Base-by-base conservation (phyloP, 164 flowering plant genomes). In the Aristolochia fimbriata region DNA sequence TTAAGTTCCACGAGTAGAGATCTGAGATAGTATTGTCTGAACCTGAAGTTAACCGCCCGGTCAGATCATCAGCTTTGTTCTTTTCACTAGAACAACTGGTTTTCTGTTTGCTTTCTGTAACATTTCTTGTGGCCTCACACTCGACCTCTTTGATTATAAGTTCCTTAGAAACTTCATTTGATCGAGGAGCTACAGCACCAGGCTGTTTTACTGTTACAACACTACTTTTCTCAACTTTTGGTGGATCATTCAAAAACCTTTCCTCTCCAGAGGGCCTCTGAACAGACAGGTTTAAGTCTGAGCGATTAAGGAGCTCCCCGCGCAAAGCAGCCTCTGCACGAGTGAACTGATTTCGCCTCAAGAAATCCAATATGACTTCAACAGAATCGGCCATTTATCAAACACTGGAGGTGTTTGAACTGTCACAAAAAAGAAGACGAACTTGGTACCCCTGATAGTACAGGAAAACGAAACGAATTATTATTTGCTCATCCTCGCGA, bases 321-420 rank as follows among this genome's bases (percentile, higher is more conserved):
- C 83, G 85, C 66, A 91, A 69, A 51, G 97, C 97, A 61, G 91
- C 88, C 76, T 91, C 97, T 1, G 96, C 92, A 61, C 77, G 71
- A 0, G 83, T 70, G 63, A 88, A 91, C 27, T 66, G 73, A 68
- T 91, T 86, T 52, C 76, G 72, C 55, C 78, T 55, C 73, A 91
- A 59, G 70, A 81, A 91, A 24, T 86, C 92, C 68, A 91, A 66
- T 57, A 91, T 81, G 48, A 74, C 74, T 63, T 86, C 90, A 31
- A 88, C 75, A 7, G 79, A 57, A 1, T 86, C 85, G 12, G 75
- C 82, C 93, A 88, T 87, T 66, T 71, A 10, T 60, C 37, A 55
- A 49, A 27, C 19, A 30, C 45, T 41, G 45, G 51, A 58, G 57
- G 59, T 25, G 47, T 23, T 45, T 63, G 52, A 15, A 33, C 20